phyloP scores from a whole-genome alignment of 345 rosid species.

The Populus deltoides region DNA sequence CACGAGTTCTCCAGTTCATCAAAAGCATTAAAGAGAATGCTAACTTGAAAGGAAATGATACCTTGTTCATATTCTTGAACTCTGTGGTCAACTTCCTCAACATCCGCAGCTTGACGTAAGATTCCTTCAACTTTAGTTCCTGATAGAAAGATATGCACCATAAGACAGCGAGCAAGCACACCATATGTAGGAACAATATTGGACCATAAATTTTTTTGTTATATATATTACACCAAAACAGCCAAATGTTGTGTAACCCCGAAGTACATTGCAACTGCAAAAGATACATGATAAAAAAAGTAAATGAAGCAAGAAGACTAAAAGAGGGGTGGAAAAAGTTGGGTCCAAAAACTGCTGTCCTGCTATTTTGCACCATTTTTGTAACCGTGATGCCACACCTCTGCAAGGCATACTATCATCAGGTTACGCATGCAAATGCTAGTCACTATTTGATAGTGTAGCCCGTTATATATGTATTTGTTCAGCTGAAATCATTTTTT shows the following conservation, averaged over 20 bases:
- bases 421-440: neutral
- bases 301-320: neutral
- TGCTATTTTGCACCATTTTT: neutral
- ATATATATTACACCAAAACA: neutral
- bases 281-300: neutral
- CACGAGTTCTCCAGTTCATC: neutral
- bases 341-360: neutral
- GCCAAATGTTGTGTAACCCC: neutral
- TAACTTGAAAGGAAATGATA: slow-evolving; percentile 26
- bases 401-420: neutral
- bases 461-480: neutral
- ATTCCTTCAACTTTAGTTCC: slow-evolving; percentile 91
- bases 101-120: slow-evolving; percentile 90
- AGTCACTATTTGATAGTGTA: neutral
- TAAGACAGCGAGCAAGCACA: neutral
- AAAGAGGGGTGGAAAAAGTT: neutral
- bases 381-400: neutral
- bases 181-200: neutral
- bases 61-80: slow-evolving; percentile 97
- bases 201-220: neutral
- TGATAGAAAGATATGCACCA: slow-evolving; percentile 29
- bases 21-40: slow-evolving; percentile 13
- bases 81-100: slow-evolving; percentile 94
- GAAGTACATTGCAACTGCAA: neutral
- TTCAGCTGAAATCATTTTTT: neutral